Base-by-base conservation (phyloP, 2,329 filamentous ascomycete genomes). In the Blastomyces parvus region DNA sequence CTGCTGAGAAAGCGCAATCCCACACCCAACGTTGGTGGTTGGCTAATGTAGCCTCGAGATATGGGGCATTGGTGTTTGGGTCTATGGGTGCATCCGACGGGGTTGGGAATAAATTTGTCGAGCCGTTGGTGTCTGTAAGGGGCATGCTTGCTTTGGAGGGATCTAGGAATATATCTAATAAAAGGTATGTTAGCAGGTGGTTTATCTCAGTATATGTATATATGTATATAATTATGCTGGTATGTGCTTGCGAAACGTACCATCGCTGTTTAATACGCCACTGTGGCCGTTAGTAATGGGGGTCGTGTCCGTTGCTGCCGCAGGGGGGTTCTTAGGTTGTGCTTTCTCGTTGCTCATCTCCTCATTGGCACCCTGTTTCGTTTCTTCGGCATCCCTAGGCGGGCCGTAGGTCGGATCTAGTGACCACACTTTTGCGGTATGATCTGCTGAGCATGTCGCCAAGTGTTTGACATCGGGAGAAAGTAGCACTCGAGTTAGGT, bases 1-100 rank as follows among this genome's bases (percentile, higher is more conserved):
- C 92, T 33, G 92, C 92, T 66, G 89, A 93, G 77, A 97, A 97
- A 0, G 92, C 92, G 71, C 92, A 97, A 75, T 97, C 92, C 92
- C 92, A 97, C 0, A 97, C 92, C 92, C 92, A 97, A 62, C 92
- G 87, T 78, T 97, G 92, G 77, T 97, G 92, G 62, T 89, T 90
- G 27, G 89, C 89, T 0, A 97, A 84, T 1, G 91, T 95, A 2
- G 91, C 91, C 76, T 96, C 90, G 25, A 96, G 84, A 11, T 88
- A 88, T 69, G 94, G 52, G 81, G 87, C 74, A 82, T 84, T 9
- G 73, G 77, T 71, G 72, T 74, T 68, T 59, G 76, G 71, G 67
- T 78, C 71, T 68, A 78, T 76, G 52, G 75, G 76, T 1, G 74
- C 75, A 62, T 74, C 76, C 1, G 73, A 74, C 57, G 74, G 70